Evolutionary conservation across 2,329 filamentous ascomycete species (phyloP), one percentile per base, ranked within the genome.

Genomic region (Trichoderma brevicompactum): DNA sequence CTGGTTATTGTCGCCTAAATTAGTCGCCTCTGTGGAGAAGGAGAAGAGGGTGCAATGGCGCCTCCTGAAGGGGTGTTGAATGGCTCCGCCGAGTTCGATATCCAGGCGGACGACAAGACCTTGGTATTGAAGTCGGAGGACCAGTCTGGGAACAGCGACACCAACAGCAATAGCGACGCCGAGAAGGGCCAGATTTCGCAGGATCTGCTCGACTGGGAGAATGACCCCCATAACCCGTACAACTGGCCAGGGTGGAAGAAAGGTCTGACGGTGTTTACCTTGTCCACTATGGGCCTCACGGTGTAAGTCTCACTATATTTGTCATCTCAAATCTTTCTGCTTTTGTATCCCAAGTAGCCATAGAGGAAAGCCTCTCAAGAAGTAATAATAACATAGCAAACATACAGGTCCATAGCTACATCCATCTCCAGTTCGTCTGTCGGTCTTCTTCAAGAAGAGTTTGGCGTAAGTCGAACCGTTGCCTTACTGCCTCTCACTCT

Each of bases 401-500:
- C 36, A 44, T 13, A 17, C 43, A 86, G 84, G 9, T 83, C 85
- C 1, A 76, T 86, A 23, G 83, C 80, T 1, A 81, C 81, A 0
- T 86, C 86, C 10, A 80, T 87, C 67, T 81, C 85, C 71, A 83
- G 81, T 36, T 79, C 85, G 0, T 81, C 81, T 5, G 72, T 79
- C 23, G 53, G 68, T 2, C 75, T 83, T 3, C 72, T 89, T 6
- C 82, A 82, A 75, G 46, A 71, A 0, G 78, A 84, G 7, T 90
- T 90, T 72, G 69, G 79, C 50, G 79, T 88, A 12, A 80, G 79
- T 13, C 79, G 80, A 55, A 87, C 85, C 1, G 79, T 81, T 7
- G 83, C 87, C 0, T 77, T 90, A n/a, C 75, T 89, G 0, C 83
- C 84, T 0, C 73, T 90, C 0, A 83, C 87, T 0, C 73, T 88